Base-by-base conservation (phyloP, 495 filamentous ascomycete species). In the Annulohypoxylon nitens region DNA sequence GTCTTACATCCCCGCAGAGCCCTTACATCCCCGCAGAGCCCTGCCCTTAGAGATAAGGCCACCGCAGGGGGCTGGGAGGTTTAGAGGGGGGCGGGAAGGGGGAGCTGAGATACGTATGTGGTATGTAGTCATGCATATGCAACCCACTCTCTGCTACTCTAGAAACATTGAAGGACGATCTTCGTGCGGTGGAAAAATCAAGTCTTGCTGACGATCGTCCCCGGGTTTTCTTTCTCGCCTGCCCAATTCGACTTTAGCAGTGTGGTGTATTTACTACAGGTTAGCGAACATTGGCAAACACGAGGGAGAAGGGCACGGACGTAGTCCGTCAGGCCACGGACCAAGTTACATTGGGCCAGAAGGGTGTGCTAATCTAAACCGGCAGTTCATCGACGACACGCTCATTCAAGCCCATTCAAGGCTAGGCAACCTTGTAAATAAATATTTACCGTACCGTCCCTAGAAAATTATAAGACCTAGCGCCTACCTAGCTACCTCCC, bases 301-400 rank as follows among this genome's bases (percentile, higher is more conserved):
- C 12, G 25, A 61, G 33, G 25, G 39, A 57, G 18, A 33, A 39
- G 25, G 41, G 36, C 30, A 20, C 33, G 16, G 61, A 61, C 60
- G 61, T 30, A 61, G 20, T 41, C 43, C 2, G 12, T 11, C 3
- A 43, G 14, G 39, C 39, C 14, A 43, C 39, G 36, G 11, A 39
- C 36, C 2, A 39, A 39, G 61, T 66, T 66, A 57, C 69, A 66
- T 71, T n/a, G 23, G 51, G 48, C 60, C 41, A 6, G 20, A 64
- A 54, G 51, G 59, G 43, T 63, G 58, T 30, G 36, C 36, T 62
- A 23, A 43, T 41, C 33, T 9, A 45, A 41, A 51, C 16, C 64
- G 70, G 64, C 51, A 73, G 51, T 51, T 73, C 41, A 59, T 64
- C 34, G 51, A 64, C 58, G 26, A 62, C 30, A 12, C 33, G 18